A percentile compares a stretch with the other conserved stretches of the same genome.
Conservation (phyloP, 2,329 filamentous ascomycete species). For the Aphanocladium album region DNA sequence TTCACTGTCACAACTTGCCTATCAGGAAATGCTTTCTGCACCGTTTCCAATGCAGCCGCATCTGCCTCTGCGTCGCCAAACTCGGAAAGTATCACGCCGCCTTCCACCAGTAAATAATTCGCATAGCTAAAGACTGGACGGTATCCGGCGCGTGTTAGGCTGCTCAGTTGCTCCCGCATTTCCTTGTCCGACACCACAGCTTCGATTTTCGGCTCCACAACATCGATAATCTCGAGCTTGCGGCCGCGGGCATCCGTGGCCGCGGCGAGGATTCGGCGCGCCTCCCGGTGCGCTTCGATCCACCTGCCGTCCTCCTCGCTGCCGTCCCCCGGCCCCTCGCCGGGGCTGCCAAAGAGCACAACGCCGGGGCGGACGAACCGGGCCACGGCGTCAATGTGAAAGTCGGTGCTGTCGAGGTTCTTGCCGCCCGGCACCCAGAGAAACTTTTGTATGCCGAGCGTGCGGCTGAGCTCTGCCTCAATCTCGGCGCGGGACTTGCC, state of each 20-base stretch:
- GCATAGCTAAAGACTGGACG: conserved; percentile 2
- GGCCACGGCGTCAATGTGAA: conserved; percentile 12
- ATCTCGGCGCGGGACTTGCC: not conserved
- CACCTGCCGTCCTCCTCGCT: not conserved
- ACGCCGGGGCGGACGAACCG: conserved; percentile 9
- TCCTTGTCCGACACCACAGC: not conserved
- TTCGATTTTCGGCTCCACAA: not conserved
- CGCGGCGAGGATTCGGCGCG: not conserved
- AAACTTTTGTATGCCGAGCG: conserved; percentile 9
- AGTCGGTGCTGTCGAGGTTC: conserved; percentile 10
- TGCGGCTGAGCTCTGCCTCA: conserved; percentile 11
- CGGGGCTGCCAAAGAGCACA: not conserved
- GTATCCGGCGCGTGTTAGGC: not conserved
- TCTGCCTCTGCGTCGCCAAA: conserved; percentile 6
- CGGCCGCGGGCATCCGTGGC: conserved; percentile 7
- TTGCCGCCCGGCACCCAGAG: conserved; percentile 13
- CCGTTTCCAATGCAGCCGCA: not conserved
- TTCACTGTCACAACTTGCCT: conserved; percentile 3
- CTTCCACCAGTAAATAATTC: conserved; percentile 5
- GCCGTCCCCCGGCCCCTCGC: not conserved
- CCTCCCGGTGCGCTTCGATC: not conserved
- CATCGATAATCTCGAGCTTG: not conserved
- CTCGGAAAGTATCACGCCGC: conserved; percentile 9
- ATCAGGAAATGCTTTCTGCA: not conserved
- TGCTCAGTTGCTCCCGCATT: not conserved